Evolutionary conservation across 2,329 filamentous ascomycete species (phyloP), one percentile per base, ranked within the genome.

Genomic region (Monosporascus sp.): DNA sequence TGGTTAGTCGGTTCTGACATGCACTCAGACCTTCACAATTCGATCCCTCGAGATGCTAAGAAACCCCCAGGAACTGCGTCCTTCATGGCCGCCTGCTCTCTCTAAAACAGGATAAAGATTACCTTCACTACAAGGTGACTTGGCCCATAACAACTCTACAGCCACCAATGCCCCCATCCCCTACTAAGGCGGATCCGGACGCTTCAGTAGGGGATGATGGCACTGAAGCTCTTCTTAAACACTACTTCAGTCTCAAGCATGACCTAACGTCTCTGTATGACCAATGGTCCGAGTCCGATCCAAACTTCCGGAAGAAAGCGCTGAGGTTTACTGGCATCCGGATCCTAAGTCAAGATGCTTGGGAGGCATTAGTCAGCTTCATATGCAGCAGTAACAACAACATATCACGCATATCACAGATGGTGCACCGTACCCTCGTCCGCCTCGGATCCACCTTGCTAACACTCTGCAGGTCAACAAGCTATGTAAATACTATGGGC

Each of bases 351-450:
- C 94, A 99, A 73, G 92, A 97, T 75, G 86, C 93, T 1, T 99
- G 95, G 94, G 94, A 99, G 71, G 86, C 94, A 1, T 77, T 99
- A 22, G 78, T 99, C 24, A 87, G 88, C 53, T 99, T 99, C 71
- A 99, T 99, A 59, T 99, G 94, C 78, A 97, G 92, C 72, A 96
- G 91, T 72, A 99, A 99, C 73, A 99, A 99, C 74, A 97, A 99
- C 68, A 99, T 99, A 56, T 81, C 86, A 2, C 84, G 94, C 40
- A 99, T 99, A 68, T 93, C 89, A 5, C 89, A 95, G 71, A 99
- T 99, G 94, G 91, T 88, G 64, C 58, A 66, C 38, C 26, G 17
- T 31, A 5, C 20, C 8, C 7, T 43, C 41, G 19, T 5, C n/a
- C 17, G n/a, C 43, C 5, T 9, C 5, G 49, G 40, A 24, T 16